Evolutionary conservation across 768 basidiomycete genomes (phyloP), one percentile per base, ranked within the genome.

Genomic region (Lentinula edodes): DNA sequence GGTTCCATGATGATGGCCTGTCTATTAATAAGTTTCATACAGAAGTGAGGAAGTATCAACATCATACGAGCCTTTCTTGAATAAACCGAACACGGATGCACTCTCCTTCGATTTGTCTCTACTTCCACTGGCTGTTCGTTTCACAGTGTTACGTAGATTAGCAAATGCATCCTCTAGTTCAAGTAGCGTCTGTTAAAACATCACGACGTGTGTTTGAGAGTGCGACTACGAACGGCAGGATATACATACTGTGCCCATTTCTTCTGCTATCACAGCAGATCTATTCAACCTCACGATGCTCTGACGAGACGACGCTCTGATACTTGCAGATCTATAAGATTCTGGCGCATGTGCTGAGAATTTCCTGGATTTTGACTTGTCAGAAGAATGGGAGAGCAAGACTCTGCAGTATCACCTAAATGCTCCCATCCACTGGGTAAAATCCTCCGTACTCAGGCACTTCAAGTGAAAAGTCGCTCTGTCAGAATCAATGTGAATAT

Each of bases 391-490:
- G 16, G 34, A 57, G 41, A 39, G 55, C 6, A 54, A 12, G 36
- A 39, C 0, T 28, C 16, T n/a, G 43, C 16, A 45, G 34, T 23
- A 72, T 72, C 66, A 89, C 90, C 91, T 86, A 68, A 92, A 83
- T 32, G 87, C 86, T 28, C 76, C 64, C 83, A 90, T 89, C 91
- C 91, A 93, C 52, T 69, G 74, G 53, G 85, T 74, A 65, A 91
- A 93, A 67, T 93, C 91, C 8, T 85, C 83, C 16, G 74, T 73
- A 52, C 75, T 86, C n/a, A 91, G 73, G 69, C 89, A 91, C 72
- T 88, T 90, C 64, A 93, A 82, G 72, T 93, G 91, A 69, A 93
- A 93, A 0, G 89, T 93, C 32, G 87, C 87, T 48, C 78, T 85
- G 66, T 77, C 81, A 3, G 89, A 86, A 68, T 94, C 91, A 52